These are phyloP conservation scores for Penicillium sp. DNA, from an alignment of 2,329 filamentous ascomycete genomes.

Conservation along the genomic window DNA sequence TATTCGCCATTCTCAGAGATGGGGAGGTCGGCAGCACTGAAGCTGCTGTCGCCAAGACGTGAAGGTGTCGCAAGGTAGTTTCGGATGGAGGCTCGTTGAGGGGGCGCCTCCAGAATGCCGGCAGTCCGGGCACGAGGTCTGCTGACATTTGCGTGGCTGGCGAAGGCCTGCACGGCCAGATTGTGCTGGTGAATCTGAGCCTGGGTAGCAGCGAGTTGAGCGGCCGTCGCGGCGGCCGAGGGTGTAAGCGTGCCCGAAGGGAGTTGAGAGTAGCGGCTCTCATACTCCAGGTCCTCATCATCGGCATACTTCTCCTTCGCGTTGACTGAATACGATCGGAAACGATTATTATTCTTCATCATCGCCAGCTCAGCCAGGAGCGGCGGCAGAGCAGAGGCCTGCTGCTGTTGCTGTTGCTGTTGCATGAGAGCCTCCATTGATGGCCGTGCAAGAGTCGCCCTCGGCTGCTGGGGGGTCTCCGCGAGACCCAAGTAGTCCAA, in stretches of 20 bases:
- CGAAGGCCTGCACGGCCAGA: slow-evolving; percentile 88
- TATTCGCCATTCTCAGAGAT: slow-evolving; percentile 77
- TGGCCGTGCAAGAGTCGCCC: slow-evolving; percentile 71
- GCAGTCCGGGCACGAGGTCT: slow-evolving; percentile 89
- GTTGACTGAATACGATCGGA: slow-evolving; percentile 97
- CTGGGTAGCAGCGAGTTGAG: slow-evolving; percentile 64
- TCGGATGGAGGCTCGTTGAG: slow-evolving; percentile 66
- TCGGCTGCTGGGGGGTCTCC: slow-evolving; percentile 83
- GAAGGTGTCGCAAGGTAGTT: slow-evolving; percentile 78
- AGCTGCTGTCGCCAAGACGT: slow-evolving; percentile 70
- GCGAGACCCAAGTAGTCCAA: slow-evolving; percentile 94
- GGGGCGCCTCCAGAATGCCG: slow-evolving; percentile 82
- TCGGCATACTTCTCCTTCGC: slow-evolving; percentile 97
- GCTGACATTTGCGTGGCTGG: slow-evolving; percentile 77
- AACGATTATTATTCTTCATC: slow-evolving; percentile 80
- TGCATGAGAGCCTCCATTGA: slow-evolving; percentile 55
- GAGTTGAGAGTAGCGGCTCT: slow-evolving; percentile 60
- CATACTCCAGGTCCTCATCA: slow-evolving; percentile 78
- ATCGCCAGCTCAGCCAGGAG: slow-evolving; percentile 77
- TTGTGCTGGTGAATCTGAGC: slow-evolving; percentile 85
- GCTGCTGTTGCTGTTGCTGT: slow-evolving; percentile 56
- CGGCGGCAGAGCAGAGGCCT: slow-evolving; percentile 56
- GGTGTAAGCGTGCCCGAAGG: slow-evolving; percentile 66
- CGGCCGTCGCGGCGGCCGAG: slow-evolving; percentile 59
- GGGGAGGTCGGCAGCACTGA: slow-evolving; percentile 75